Evolutionary conservation across 257 asterid species (phyloP).

Genomic region (Nicotiana noctiflora): DNA sequence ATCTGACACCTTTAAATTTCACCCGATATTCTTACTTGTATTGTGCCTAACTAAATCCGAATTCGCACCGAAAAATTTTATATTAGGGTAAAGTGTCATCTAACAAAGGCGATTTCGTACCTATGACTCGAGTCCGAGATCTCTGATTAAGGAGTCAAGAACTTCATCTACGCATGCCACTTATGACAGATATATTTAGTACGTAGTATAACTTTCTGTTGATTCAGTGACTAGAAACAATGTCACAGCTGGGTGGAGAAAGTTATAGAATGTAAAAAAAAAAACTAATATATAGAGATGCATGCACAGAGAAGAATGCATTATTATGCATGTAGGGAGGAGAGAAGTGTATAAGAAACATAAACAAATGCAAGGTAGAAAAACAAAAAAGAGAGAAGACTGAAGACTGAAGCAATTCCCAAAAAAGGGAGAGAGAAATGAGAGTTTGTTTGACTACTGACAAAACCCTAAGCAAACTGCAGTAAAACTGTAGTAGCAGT

Average conservation of each 20-base stretch:
- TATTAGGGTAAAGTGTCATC: too few relatives aligned
- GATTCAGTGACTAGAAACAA: not conserved
- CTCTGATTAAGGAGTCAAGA: too few relatives aligned
- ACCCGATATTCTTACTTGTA: too few relatives aligned
- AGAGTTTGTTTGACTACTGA: constrained; percentile 4
- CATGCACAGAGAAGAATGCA: not conserved
- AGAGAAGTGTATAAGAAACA: not conserved
- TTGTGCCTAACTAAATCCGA: too few relatives aligned
- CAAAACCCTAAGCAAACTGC: constrained; percentile 1
- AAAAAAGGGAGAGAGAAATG: not conserved
- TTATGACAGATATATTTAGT: too few relatives aligned
- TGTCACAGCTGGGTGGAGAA: not conserved
- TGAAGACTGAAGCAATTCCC: not conserved
- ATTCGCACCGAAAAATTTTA: too few relatives aligned
- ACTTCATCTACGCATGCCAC: not conserved
- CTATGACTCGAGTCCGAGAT: too few relatives aligned
- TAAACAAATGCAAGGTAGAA: not conserved
- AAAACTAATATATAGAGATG: not conserved
- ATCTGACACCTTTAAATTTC: too few relatives aligned
- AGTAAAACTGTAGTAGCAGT: not conserved
- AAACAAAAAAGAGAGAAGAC: not conserved
- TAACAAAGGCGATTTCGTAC: too few relatives aligned
- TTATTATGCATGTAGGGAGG: not conserved
- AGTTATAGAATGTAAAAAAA: not conserved
- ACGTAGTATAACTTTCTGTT: too few relatives aligned